A percentile compares a stretch with the other conserved stretches of the same genome.
These are phyloP conservation scores for Haplosporangium sp. DNA, from an alignment of 371 early-diverging fungal genomes.

Conservation along the genomic window DNA sequence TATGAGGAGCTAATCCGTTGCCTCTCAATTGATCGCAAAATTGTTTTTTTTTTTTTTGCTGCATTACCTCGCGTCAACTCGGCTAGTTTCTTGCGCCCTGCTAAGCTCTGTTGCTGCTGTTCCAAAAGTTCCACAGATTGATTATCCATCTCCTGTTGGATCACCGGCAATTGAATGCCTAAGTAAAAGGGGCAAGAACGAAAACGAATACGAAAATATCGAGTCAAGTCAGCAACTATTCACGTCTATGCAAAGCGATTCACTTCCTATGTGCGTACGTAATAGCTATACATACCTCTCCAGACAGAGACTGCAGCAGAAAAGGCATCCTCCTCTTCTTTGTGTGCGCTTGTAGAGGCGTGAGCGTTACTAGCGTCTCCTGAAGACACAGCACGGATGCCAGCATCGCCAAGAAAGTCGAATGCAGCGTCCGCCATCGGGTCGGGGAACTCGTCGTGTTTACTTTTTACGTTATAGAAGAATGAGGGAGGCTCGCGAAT, in stretches of 20 bases:
- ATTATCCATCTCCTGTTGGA: slow-evolving; percentile 82
- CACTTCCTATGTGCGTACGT: too few species aligned
- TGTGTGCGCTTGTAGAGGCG: slow-evolving; percentile 7
- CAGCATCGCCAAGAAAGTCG: slow-evolving; percentile 45
- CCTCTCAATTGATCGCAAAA: too few species aligned
- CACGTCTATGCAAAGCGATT: background rate
- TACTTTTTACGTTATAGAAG: background rate
- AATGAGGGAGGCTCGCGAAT: background rate
- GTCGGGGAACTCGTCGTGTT: background rate
- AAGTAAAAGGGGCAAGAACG: slow-evolving; percentile 3
- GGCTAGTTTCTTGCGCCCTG: slow-evolving; percentile 81
- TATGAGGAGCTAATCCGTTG: too few species aligned
- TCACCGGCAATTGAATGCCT: slow-evolving; percentile 70
- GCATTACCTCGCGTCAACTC: slow-evolving; percentile 86
- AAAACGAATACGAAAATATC: background rate
- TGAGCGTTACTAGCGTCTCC: slow-evolving; percentile 6
- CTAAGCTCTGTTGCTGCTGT: slow-evolving; percentile 84
- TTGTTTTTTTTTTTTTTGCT: background rate
- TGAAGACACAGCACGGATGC: slow-evolving; percentile 6
- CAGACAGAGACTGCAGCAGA: slow-evolving; percentile 69
- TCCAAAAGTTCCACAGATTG: slow-evolving; percentile 84
- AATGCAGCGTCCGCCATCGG: slow-evolving; percentile 51
- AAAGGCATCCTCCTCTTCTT: slow-evolving; percentile 59
- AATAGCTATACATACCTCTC: slow-evolving; percentile 48
- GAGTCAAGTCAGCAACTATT: background rate